Evolutionary conservation across 1,284 basidiomycete species (phyloP).

Genomic region (Fomitopsis schrenkii): DNA sequence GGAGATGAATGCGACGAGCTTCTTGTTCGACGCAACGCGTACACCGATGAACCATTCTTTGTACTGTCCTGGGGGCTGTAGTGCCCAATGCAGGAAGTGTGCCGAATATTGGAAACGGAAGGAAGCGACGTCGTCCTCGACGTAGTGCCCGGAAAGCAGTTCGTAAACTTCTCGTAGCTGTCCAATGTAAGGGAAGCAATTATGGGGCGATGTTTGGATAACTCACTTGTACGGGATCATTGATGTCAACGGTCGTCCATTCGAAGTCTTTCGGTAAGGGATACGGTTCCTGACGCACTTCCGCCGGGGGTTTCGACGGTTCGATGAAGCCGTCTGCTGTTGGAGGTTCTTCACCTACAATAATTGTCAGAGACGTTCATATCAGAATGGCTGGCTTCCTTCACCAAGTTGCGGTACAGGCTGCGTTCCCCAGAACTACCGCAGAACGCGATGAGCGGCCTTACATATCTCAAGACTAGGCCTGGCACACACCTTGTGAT

Average conservation of each 20-base stretch:
- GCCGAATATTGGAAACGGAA: constrained; percentile 97
- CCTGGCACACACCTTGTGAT: constrained; percentile 69
- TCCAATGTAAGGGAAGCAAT: neutral
- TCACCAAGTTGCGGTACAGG: constrained; percentile 86
- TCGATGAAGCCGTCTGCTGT: constrained; percentile 88
- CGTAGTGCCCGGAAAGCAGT: constrained; percentile 90
- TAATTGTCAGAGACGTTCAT: constrained; percentile 1
- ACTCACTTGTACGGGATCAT: constrained; percentile 66
- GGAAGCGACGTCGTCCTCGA: constrained; percentile 94
- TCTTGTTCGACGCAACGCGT: constrained; percentile 84
- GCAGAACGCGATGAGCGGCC: neutral
- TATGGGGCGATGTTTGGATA: neutral
- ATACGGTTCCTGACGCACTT: constrained; percentile 86
- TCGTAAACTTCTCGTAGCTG: constrained; percentile 92
- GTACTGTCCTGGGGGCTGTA: constrained; percentile 90
- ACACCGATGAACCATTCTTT: constrained; percentile 97
- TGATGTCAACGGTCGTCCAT: constrained; percentile 86
- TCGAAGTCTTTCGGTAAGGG: constrained; percentile 91
- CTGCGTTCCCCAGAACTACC: constrained; percentile 92
- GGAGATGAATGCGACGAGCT: constrained; percentile 98
- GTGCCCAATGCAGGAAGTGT: constrained; percentile 94
- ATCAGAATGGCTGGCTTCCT: constrained; percentile 8
- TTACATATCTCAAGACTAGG: neutral
- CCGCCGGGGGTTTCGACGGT: constrained; percentile 67
- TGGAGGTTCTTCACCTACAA: constrained; percentile 59